These are phyloP conservation scores for Erythrobasidium yunnanense DNA, from an alignment of 768 basidiomycete species.

Conservation along the genomic window DNA sequence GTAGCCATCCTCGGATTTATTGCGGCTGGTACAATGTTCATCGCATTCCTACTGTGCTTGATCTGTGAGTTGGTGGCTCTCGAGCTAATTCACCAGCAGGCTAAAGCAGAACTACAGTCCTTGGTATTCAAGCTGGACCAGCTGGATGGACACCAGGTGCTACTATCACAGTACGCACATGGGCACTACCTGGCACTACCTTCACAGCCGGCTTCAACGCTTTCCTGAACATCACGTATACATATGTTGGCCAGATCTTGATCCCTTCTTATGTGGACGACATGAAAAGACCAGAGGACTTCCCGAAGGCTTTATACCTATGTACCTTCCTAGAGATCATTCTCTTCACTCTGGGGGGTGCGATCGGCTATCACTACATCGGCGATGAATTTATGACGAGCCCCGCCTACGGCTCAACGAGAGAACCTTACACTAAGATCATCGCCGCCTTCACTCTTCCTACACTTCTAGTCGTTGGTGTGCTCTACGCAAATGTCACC, in stretches of 20 bases:
- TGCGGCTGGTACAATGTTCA: constrained; percentile 47
- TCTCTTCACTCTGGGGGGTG: constrained; percentile 36
- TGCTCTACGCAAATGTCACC: constrained; percentile 35
- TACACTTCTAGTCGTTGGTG: constrained; percentile 30
- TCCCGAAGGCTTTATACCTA: constrained; percentile 37
- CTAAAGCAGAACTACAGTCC: constrained; percentile 25
- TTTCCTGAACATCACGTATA: constrained; percentile 34
- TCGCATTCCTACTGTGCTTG: constrained; percentile 44
- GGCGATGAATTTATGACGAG: constrained; percentile 28
- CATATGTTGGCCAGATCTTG: constrained; percentile 30
- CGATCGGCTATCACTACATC: constrained; percentile 36
- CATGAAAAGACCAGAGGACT: constrained; percentile 34
- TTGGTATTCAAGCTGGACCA: constrained; percentile 46
- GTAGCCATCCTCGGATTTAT: constrained; percentile 42
- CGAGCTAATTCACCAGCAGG: constrained; percentile 15
- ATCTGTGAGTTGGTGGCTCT: constrained; percentile 41
- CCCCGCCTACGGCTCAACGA: constrained; percentile 30
- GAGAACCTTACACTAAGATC: constrained; percentile 22
- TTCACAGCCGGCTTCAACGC: constrained; percentile 36
- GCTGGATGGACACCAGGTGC: constrained; percentile 40
- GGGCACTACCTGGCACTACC: constrained; percentile 37
- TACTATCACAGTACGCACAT: constrained; percentile 26
- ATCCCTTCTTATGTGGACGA: constrained; percentile 27
- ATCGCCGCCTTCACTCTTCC: constrained; percentile 36
- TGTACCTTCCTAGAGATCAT: constrained; percentile 33